Percentiles rank a stretch among this genome's conserved stretches.
Conservation (phyloP, 2,329 filamentous ascomycete species). For the Talaromyces rugulosus region DNA sequence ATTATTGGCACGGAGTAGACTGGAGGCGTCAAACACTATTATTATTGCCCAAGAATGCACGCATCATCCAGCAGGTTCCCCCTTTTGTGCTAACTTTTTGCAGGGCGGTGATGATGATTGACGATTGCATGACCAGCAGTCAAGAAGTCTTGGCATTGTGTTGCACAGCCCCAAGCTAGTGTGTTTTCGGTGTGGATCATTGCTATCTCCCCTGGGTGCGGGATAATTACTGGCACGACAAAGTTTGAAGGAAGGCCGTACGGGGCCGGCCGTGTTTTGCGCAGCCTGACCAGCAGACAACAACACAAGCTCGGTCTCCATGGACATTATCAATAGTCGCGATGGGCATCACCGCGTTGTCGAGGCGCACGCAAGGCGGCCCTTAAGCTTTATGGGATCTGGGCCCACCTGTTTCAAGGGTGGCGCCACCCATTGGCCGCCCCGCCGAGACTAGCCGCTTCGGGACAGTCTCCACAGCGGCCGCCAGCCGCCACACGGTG, state of each 20-base stretch:
- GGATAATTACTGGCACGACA: neutral
- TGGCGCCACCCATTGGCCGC: neutral
- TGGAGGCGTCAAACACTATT: neutral
- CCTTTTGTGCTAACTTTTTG: neutral
- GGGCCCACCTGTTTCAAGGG: neutral
- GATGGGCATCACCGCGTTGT: neutral
- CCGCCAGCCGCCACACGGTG: neutral
- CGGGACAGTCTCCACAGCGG: neutral
- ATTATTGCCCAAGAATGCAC: neutral
- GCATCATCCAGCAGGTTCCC: neutral
- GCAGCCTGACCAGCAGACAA: too few relatives aligned
- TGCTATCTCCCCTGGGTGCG: neutral
- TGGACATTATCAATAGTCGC: too few relatives aligned
- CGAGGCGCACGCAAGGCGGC: neutral
- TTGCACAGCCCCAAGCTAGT: conserved; percentile 1
- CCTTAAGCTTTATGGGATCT: neutral
- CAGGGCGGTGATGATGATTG: neutral
- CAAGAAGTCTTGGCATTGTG: neutral
- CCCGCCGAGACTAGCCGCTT: neutral
- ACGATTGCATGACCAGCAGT: conserved; percentile 5
- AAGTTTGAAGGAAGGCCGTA: too few relatives aligned
- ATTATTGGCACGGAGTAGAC: neutral
- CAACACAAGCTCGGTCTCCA: too few relatives aligned
- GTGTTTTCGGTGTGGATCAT: neutral
- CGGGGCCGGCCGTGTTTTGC: too few relatives aligned